phyloP scores from a whole-genome alignment of 2,329 filamentous ascomycete genomes.

The Fusarium sp. region DNA sequence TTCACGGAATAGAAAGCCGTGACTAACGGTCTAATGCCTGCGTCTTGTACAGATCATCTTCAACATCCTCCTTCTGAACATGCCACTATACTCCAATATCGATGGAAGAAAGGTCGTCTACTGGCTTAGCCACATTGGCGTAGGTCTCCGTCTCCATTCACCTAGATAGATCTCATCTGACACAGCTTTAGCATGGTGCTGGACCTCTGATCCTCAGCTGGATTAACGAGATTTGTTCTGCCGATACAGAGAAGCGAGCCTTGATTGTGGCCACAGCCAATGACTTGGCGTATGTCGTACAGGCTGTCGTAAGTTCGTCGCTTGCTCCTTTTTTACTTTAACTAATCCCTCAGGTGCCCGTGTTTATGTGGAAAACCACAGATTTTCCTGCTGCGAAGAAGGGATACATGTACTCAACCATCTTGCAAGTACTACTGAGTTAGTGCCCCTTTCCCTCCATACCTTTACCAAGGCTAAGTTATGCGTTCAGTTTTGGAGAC shows the following conservation, averaged over 20 bases:
- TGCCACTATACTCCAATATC: slow-evolving; percentile 26
- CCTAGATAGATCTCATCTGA: too few species aligned
- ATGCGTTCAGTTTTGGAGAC: not conserved
- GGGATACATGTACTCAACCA: not conserved
- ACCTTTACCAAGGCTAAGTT: not conserved
- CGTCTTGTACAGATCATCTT: slow-evolving; percentile 15
- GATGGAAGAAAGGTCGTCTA: slow-evolving; percentile 25
- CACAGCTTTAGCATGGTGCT: not conserved
- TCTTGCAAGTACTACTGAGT: not conserved
- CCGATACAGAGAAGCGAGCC: slow-evolving; percentile 34
- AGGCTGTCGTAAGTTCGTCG: slow-evolving; percentile 6
- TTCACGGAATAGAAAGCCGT: too few species aligned
- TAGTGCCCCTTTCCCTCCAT: not conserved
- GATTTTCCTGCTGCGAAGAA: not conserved
- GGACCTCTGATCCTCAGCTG: slow-evolving; percentile 36
- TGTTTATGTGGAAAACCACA: not conserved
- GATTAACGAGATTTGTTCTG: slow-evolving; percentile 36
- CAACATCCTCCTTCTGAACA: slow-evolving; percentile 4
- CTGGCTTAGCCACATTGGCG: slow-evolving; percentile 32
- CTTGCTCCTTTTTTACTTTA: too few species aligned
- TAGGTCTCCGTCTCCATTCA: too few species aligned
- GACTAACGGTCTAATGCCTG: not conserved
- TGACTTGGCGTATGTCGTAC: slow-evolving; percentile 26
- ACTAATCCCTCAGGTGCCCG: not conserved
- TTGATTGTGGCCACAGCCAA: slow-evolving; percentile 19